Evolutionary conservation across 78 protist genomes (phyloP).

Genomic region (Pigoraptor vietnamica): DNA sequence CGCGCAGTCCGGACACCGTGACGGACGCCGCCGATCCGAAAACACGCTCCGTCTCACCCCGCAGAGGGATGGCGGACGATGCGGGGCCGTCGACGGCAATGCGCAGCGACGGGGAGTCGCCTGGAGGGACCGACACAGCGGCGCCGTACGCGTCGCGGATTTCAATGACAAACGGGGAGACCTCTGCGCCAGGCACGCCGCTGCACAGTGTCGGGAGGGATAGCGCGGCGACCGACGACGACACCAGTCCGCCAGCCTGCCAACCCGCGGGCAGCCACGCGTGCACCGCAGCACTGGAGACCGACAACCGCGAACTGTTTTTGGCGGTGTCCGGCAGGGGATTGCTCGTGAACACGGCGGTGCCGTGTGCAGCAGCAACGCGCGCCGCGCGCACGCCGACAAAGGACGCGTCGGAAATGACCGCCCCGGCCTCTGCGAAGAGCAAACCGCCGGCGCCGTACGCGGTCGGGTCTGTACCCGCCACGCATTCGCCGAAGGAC

Average conservation of each 20-base stretch:
- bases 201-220: background rate
- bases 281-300: background rate
- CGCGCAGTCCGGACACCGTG: background rate
- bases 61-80: background rate
- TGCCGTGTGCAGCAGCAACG: background rate
- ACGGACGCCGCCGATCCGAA: background rate
- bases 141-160: background rate
- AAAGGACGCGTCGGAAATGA: background rate
- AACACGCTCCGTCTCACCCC: background rate
- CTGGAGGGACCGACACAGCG: background rate
- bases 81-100: background rate
- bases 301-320: background rate
- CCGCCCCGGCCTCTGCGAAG: background rate
- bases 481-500: background rate
- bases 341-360: background rate
- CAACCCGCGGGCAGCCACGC: background rate
- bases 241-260: background rate
- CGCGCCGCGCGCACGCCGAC: background rate
- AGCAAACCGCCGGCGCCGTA: background rate
- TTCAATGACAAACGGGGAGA: background rate
- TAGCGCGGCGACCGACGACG: background rate
- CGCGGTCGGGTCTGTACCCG: background rate
- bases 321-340: background rate
- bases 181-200: background rate
- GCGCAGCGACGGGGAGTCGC: background rate